Evolutionary conservation across 2,329 filamentous ascomycete species (phyloP).

Genomic region (Diaporthe longicolla): DNA sequence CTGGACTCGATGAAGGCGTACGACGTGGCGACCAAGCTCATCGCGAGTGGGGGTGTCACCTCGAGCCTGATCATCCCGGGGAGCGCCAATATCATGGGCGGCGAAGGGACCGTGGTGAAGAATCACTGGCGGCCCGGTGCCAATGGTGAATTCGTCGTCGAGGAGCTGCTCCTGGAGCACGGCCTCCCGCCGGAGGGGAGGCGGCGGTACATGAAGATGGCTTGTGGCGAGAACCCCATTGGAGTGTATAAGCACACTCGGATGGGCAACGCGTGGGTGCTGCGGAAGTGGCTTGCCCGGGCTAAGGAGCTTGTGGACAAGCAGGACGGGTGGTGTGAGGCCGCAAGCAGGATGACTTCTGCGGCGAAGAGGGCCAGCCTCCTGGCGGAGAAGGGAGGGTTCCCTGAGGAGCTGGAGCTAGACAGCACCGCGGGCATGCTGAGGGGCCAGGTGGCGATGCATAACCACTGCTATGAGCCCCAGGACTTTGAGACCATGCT

Average conservation of each 20-base stretch:
- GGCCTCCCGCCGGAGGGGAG: slow-evolving; percentile 52
- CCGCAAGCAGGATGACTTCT: slow-evolving; percentile 39
- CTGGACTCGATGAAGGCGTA: slow-evolving; percentile 59
- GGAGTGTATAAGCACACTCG: slow-evolving; percentile 54
- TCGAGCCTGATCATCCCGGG: slow-evolving; percentile 62
- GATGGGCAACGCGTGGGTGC: slow-evolving; percentile 57
- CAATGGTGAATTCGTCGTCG: slow-evolving; percentile 55
- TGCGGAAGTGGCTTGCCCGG: slow-evolving; percentile 56
- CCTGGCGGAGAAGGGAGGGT: slow-evolving; percentile 44
- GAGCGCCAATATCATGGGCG: slow-evolving; percentile 61
- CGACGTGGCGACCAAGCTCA: slow-evolving; percentile 54
- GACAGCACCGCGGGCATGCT: slow-evolving; percentile 58
- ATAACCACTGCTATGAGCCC: slow-evolving; percentile 61
- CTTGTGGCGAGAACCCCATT: slow-evolving; percentile 62
- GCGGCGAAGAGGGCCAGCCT: slow-evolving; percentile 45
- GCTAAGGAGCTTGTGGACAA: slow-evolving; percentile 53
- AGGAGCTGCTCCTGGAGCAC: slow-evolving; percentile 58
- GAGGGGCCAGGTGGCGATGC: slow-evolving; percentile 57
- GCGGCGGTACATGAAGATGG: slow-evolving; percentile 60
- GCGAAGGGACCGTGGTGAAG: slow-evolving; percentile 59
- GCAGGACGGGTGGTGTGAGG: slow-evolving; percentile 51
- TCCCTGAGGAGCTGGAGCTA: slow-evolving; percentile 55
- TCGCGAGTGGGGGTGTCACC: slow-evolving; percentile 61
- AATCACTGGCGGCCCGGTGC: slow-evolving; percentile 54
- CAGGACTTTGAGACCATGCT: slow-evolving; percentile 61